These are phyloP conservation scores for Aspergillus avenaceus DNA, from an alignment of 495 filamentous ascomycete species.

Conservation along the genomic window DNA sequence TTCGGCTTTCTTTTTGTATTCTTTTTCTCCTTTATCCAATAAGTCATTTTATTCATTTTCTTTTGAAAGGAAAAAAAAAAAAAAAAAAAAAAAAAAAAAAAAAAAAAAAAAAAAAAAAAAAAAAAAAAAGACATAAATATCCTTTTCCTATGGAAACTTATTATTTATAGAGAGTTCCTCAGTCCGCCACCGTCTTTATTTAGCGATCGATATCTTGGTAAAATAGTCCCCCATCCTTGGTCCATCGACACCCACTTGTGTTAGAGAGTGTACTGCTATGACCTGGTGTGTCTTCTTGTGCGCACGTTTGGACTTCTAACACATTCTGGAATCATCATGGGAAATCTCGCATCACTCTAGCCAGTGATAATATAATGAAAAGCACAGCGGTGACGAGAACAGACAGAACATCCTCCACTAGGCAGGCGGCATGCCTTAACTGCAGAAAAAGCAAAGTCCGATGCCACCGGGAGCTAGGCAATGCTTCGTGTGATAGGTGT, in stretches of 20 bases:
- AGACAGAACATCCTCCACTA: constrained; percentile 17
- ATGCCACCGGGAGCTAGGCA: constrained; percentile 50
- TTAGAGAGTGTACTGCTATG: too few species aligned
- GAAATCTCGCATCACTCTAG: neutral
- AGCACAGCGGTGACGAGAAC: neutral
- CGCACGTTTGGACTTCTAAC: too few species aligned
- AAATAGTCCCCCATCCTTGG: too few species aligned
- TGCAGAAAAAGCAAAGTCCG: constrained; percentile 67
- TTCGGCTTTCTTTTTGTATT: constrained; percentile 34
- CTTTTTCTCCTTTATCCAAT: neutral
- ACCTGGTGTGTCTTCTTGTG: too few species aligned
- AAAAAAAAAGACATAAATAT: neutral
- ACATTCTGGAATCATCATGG: too few species aligned
- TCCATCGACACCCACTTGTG: too few species aligned
- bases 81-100: neutral
- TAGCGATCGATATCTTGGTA: too few species aligned
- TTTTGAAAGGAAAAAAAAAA: neutral
- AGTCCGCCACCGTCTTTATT: too few species aligned
- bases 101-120: neutral
- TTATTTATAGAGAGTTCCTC: too few species aligned
- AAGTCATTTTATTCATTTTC: neutral
- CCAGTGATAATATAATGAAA: constrained; percentile 11
- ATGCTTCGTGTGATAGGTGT: constrained; percentile 59
- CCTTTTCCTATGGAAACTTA: too few species aligned
- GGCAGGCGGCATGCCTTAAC: constrained; percentile 62